Conservation (phyloP, 2,329 filamentous ascomycete genomes). For the Raffaelea ambrosiae region DNA sequence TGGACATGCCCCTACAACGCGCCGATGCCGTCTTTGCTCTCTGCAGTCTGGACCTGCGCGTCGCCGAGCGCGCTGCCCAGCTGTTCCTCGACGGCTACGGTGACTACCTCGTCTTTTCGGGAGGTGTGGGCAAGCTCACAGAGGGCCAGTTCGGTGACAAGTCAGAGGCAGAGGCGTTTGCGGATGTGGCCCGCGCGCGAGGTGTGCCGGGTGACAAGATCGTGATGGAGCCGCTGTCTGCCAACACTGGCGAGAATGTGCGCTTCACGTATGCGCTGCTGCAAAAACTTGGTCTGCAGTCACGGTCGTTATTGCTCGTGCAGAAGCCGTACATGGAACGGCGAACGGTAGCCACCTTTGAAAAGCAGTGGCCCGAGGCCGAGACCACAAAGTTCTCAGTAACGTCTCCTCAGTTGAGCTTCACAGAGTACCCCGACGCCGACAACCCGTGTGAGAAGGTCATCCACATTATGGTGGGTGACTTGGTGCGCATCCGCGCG, state of each 20-base stretch:
- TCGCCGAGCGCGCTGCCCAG: slow-evolving; percentile 31
- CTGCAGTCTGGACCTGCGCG: slow-evolving; percentile 36
- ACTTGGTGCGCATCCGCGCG: slow-evolving; percentile 32
- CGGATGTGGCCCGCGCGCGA: slow-evolving; percentile 27
- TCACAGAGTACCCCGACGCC: slow-evolving; percentile 32
- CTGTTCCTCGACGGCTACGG: slow-evolving; percentile 31
- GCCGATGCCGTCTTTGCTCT: slow-evolving; percentile 37
- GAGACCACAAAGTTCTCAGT: slow-evolving; percentile 22
- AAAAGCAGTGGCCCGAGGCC: slow-evolving; percentile 30
- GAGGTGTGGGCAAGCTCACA: slow-evolving; percentile 32
- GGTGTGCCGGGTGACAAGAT: slow-evolving; percentile 30
- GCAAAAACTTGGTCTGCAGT: slow-evolving; percentile 14
- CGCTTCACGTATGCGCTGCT: slow-evolving; percentile 32
- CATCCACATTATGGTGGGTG: too few relatives aligned
- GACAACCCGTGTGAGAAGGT: too few relatives aligned
- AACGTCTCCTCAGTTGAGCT: slow-evolving; percentile 29
- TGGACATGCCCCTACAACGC: slow-evolving; percentile 24
- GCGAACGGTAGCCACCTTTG: slow-evolving; percentile 35
- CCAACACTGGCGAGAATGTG: slow-evolving; percentile 39
- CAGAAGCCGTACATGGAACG: slow-evolving; percentile 43
- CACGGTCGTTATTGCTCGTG: slow-evolving; percentile 30
- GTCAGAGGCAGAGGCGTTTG: slow-evolving; percentile 34
- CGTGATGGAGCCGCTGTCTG: slow-evolving; percentile 29
- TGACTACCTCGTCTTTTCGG: slow-evolving; percentile 32
- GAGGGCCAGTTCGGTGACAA: slow-evolving; percentile 24